These are phyloP conservation scores for Xylaria sp. DNA, from an alignment of 2,329 filamentous ascomycete genomes.

Conservation along the genomic window DNA sequence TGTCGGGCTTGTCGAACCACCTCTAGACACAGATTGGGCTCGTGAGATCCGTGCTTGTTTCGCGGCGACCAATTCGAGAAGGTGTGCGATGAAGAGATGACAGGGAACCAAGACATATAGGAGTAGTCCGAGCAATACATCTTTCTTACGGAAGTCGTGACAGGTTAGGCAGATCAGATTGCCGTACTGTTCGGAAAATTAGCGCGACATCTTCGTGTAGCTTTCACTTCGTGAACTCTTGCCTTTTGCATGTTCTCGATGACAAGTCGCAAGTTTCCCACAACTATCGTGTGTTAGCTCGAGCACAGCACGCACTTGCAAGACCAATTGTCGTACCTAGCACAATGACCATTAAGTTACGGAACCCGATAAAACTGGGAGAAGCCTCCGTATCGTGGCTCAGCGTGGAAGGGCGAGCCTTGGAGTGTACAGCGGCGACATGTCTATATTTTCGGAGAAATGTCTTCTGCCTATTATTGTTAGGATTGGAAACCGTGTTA, in stretches of 20 bases:
- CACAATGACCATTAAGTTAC: conserved; percentile 96
- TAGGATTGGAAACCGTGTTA: conserved; percentile 21
- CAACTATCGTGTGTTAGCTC: conserved; percentile 66
- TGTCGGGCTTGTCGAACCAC: conserved; percentile 63
- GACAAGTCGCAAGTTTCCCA: conserved; percentile 91
- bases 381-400: conserved; percentile 80
- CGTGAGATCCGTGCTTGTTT: conserved; percentile 76
- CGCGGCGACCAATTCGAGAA: conserved; percentile 87
- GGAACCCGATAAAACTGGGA: conserved; percentile 91
- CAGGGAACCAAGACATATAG: conserved; percentile 90
- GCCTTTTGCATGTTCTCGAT: conserved; percentile 98
- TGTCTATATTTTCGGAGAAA: conserved; percentile 83
- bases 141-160: conserved; percentile 84
- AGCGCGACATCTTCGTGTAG: conserved; percentile 27
- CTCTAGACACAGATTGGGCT: conserved; percentile 59
- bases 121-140: conserved; percentile 77
- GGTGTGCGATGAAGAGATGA: conserved; percentile 88
- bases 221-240: conserved; percentile 34
- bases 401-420: conserved; percentile 78
- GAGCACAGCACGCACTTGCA: neutral
- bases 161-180: conserved; percentile 92
- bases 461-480: conserved; percentile 48
- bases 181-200: conserved; percentile 74
- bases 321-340: conserved; percentile 66
- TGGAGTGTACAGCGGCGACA: conserved; percentile 84